Conservation (phyloP, 2,329 filamentous ascomycete genomes). For the Ramularia endophylla region DNA sequence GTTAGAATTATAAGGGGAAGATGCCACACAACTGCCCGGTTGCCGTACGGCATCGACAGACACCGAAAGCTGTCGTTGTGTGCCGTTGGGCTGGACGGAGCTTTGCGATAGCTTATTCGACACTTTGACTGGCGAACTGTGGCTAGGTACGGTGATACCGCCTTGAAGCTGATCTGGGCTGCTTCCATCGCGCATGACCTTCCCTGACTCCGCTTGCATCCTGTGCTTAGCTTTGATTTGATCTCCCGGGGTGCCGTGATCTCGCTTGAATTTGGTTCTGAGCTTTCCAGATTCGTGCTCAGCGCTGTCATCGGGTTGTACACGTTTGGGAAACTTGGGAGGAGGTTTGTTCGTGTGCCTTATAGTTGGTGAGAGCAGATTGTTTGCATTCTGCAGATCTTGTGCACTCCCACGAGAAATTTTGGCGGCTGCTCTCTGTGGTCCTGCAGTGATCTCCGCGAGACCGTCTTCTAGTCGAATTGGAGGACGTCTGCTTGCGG, state of each 20-base stretch:
- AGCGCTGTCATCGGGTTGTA: background rate
- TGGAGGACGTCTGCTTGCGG: background rate
- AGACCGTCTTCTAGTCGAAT: background rate
- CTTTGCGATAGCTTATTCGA: too few species aligned
- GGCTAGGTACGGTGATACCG: constrained; percentile 1
- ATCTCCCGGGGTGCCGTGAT: background rate
- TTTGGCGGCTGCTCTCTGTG: too few species aligned
- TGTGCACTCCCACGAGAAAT: too few species aligned
- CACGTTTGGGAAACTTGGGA: background rate
- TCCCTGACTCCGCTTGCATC: background rate
- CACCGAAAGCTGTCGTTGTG: background rate
- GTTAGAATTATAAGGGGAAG: too few species aligned
- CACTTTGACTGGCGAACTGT: background rate
- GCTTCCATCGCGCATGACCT: background rate
- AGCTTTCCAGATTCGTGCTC: background rate
- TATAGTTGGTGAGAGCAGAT: too few species aligned
- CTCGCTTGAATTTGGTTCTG: background rate
- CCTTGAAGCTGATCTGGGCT: constrained; percentile 10
- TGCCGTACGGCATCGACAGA: background rate
- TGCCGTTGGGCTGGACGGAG: background rate
- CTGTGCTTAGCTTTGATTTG: background rate
- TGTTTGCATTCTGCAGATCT: too few species aligned
- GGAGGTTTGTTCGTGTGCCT: background rate
- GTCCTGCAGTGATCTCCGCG: too few species aligned
- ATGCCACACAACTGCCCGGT: too few species aligned